Evolutionary conservation across 2,329 filamentous ascomycete genomes (phyloP).

Genomic region (Zasmidium citrigriseum): DNA sequence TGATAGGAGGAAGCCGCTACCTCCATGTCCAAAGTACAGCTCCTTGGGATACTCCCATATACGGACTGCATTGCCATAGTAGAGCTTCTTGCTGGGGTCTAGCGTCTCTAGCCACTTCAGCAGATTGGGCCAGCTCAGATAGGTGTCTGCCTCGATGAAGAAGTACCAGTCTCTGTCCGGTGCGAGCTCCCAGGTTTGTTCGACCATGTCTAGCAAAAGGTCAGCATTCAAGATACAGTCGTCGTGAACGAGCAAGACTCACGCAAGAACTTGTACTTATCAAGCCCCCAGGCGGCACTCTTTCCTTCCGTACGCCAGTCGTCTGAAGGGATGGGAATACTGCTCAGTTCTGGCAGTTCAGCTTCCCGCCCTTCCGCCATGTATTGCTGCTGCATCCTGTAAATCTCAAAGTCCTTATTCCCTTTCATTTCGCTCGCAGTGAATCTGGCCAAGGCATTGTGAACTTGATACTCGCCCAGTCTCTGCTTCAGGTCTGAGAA

Average conservation of each 20-base stretch:
- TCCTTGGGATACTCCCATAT: conserved; percentile 32
- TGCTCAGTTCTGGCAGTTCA: conserved; percentile 18
- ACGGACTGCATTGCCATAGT: conserved; percentile 55
- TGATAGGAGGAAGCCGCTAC: conserved; percentile 29
- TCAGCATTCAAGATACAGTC: not conserved
- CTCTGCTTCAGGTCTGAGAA: conserved; percentile 51
- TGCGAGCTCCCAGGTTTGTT: conserved; percentile 42
- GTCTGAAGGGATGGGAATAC: conserved; percentile 9
- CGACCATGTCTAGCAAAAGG: conserved; percentile 43
- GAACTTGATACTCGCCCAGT: conserved; percentile 38
- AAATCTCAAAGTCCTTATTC: conserved; percentile 27
- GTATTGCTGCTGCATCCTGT: conserved; percentile 23
- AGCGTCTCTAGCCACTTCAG: conserved; percentile 50
- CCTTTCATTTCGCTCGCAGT: conserved; percentile 11
- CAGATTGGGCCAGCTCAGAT: conserved; percentile 42
- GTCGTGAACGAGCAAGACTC: not conserved
- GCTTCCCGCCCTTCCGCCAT: conserved; percentile 15
- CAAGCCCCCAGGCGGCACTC: conserved; percentile 48
- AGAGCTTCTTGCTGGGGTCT: conserved; percentile 43
- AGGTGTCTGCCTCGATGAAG: conserved; percentile 57
- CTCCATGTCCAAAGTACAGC: conserved; percentile 26
- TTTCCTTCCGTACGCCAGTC: conserved; percentile 19
- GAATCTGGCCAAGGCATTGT: conserved; percentile 29
- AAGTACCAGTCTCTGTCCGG: conserved; percentile 48
- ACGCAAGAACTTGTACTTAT: conserved; percentile 55